Conservation (phyloP, 495 filamentous ascomycete species). For the Pseudevernia furfuracea region DNA sequence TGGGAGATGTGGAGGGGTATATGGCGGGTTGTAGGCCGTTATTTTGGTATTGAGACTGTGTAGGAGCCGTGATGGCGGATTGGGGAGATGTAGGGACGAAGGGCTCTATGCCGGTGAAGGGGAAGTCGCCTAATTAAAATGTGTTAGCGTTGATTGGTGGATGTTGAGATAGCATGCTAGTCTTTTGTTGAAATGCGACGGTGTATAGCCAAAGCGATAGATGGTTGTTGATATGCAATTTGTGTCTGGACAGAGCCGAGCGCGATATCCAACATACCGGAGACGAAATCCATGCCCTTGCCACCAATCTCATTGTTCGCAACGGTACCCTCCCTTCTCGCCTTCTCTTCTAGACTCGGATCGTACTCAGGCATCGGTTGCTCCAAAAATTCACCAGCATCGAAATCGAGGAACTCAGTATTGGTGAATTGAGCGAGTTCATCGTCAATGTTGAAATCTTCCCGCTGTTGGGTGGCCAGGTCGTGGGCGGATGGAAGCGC, state of each 20-base stretch:
- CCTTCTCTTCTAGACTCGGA: background rate
- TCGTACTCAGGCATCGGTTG: background rate
- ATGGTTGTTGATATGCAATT: no score
- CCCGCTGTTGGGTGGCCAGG: conserved; percentile 48
- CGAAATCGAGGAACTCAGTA: conserved; percentile 87
- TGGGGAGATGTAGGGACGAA: conserved; percentile 14
- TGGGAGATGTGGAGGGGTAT: conserved; percentile 10
- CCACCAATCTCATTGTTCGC: background rate
- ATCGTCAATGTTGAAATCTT: conserved; percentile 56
- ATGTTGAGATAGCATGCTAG: background rate
- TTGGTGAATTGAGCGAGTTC: conserved; percentile 90
- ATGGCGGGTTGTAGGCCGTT: conserved; percentile 8
- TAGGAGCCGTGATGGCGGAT: conserved; percentile 11
- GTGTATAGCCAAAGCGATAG: no score
- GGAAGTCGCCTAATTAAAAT: conserved; percentile 7
- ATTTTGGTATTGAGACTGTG: conserved; percentile 11
- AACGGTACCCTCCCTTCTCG: conserved; percentile 12
- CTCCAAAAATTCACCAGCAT: conserved; percentile 37
- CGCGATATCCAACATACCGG: conserved; percentile 20
- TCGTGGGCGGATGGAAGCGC: conserved; percentile 62
- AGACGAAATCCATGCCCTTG: conserved; percentile 20
- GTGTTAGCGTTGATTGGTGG: conserved; percentile 9
- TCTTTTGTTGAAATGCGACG: background rate
- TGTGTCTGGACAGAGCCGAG: no score
- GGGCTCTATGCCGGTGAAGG: conserved; percentile 17